phyloP scores from a whole-genome alignment of 345 rosid species.

The Cardamine chenopodiifolia region DNA sequence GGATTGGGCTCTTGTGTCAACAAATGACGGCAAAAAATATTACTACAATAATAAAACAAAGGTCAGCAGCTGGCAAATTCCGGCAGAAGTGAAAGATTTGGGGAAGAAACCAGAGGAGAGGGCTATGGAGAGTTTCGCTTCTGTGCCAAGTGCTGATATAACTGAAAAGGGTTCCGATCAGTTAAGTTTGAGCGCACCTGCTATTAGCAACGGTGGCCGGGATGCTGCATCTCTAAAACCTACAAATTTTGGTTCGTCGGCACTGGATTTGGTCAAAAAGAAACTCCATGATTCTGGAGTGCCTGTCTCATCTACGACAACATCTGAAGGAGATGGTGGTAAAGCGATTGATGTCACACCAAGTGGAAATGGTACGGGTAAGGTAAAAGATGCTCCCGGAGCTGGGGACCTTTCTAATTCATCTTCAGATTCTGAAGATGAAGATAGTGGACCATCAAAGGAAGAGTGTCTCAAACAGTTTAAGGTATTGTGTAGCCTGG shows the following conservation, averaged over 20 bases:
- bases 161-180: conserved; percentile 63
- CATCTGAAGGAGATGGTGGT: conserved; percentile 69
- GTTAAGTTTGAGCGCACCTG: conserved; percentile 72
- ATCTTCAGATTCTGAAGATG: conserved; percentile 94
- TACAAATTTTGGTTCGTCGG: conserved; percentile 67
- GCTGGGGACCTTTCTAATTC: conserved; percentile 78
- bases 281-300: conserved; percentile 86
- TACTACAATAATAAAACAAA: conserved; percentile 88
- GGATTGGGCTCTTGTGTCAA: conserved; percentile 84
- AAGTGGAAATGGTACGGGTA: conserved; percentile 68
- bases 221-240: conserved; percentile 69
- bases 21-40: conserved; percentile 88
- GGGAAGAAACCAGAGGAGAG: conserved; percentile 65
- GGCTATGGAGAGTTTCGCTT: conserved; percentile 49
- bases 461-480: conserved; percentile 77
- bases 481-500: conserved; percentile 56
- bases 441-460: conserved; percentile 82
- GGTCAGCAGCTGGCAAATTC: conserved; percentile 99
- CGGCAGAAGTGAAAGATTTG: conserved; percentile 74
- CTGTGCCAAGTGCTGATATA: conserved; percentile 48
- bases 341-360: conserved; percentile 62
- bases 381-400: conserved; percentile 64
- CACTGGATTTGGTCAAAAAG: conserved; percentile 87
- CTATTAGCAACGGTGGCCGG: conserved; percentile 80
- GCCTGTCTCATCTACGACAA: conserved; percentile 56